These are phyloP conservation scores for Jamesozyma spencerorum DNA, from an alignment of 805 yeast species.

Conservation along the genomic window DNA sequence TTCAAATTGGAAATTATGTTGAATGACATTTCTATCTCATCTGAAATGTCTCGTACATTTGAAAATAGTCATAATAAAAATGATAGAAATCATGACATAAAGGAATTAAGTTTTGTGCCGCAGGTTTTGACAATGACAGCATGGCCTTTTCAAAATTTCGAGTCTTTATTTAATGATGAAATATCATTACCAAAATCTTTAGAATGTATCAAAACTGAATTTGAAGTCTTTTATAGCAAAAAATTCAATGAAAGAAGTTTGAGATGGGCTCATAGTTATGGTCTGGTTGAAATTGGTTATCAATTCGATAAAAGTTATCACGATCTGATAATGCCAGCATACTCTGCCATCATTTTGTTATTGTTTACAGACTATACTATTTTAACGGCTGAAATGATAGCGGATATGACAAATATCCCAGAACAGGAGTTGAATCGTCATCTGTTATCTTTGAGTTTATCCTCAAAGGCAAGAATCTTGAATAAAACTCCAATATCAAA, in stretches of 20 bases:
- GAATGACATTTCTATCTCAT: conserved; percentile 59
- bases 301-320: conserved; percentile 61
- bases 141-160: conserved; percentile 54
- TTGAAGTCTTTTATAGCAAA: conserved; percentile 42
- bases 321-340: conserved; percentile 71
- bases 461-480: conserved; percentile 70
- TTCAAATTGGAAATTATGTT: conserved; percentile 81
- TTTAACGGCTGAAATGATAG: conserved; percentile 54
- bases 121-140: conserved; percentile 51
- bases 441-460: conserved; percentile 73
- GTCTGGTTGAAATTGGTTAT: conserved; percentile 71
- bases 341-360: conserved; percentile 68
- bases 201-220: conserved; percentile 34
- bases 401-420: conserved; percentile 61
- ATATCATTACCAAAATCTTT: conserved; percentile 38
- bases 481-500: conserved; percentile 67
- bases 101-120: conserved; percentile 35
- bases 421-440: conserved; percentile 64
- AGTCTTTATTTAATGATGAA: conserved; percentile 18
- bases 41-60: conserved; percentile 26
- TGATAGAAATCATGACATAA: conserved; percentile 3
- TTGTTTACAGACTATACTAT: conserved; percentile 53
- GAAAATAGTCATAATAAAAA: conserved; percentile 5
- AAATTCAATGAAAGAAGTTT: conserved; percentile 51
- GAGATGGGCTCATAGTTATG: conserved; percentile 76